Conservation (phyloP, 768 basidiomycete genomes). For the Mycena vulgaris region DNA sequence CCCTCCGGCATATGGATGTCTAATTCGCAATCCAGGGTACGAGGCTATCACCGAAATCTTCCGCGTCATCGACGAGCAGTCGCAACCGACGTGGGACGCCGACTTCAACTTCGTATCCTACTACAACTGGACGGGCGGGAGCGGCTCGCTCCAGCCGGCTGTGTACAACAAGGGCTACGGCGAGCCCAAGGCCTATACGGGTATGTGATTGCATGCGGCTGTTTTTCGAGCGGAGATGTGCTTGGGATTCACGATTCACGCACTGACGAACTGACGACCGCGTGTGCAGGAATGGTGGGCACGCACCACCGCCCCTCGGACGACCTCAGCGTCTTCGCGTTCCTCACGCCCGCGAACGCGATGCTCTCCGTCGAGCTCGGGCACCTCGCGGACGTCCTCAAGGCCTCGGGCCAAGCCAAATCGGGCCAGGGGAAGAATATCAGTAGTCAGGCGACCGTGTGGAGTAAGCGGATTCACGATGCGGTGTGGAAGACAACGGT, state of each 20-base stretch:
- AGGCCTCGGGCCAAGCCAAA: slow-evolving; percentile 38
- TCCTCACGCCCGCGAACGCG: slow-evolving; percentile 85
- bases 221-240: too few species aligned
- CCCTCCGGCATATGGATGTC: too few species aligned
- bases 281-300: slow-evolving; percentile 74
- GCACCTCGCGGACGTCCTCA: slow-evolving; percentile 71
- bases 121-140: slow-evolving; percentile 87
- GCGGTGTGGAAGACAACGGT: slow-evolving; percentile 79
- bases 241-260: too few species aligned
- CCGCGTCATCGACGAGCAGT: slow-evolving; percentile 83
- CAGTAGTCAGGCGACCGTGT: slow-evolving; percentile 67
- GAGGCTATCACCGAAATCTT: slow-evolving; percentile 80
- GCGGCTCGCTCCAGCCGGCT: slow-evolving; percentile 72
- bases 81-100: slow-evolving; percentile 79
- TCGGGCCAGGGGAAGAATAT: slow-evolving; percentile 65
- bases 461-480: slow-evolving; percentile 70
- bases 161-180: slow-evolving; percentile 81
- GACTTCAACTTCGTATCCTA: slow-evolving; percentile 83
- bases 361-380: slow-evolving; percentile 84
- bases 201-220: too few species aligned
- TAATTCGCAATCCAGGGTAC: too few species aligned
- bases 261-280: too few species aligned
- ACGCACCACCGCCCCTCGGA: slow-evolving; percentile 86
- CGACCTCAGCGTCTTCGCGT: slow-evolving; percentile 80
- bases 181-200: slow-evolving; percentile 83